Evolutionary conservation across 2,329 filamentous ascomycete genomes (phyloP), one percentile per base, ranked within the genome.

Genomic region (Alternaria viburni): DNA sequence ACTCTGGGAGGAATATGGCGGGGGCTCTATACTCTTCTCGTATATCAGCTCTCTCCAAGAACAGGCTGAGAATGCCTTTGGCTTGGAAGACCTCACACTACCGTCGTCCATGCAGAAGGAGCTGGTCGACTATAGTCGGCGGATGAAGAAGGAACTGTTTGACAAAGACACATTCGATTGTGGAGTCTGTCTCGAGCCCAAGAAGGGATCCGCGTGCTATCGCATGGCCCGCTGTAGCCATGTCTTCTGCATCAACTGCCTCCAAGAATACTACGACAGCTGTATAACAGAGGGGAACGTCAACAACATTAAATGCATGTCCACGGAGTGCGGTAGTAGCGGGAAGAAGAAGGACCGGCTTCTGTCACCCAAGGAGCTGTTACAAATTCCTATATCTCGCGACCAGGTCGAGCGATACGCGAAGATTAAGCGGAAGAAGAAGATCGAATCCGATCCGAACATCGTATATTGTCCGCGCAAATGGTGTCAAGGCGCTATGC

Each of bases 401-500:
- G 88, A 91, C 15, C 86, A 86, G 32, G 93, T 97, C 3, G 90
- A 92, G 74, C 90, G 96, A 59, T 99, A 96, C 77, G 92, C 97
- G 5, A 89, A 89, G 41, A 86, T 98, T 64, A 97, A 96, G 81
- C 92, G 97, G 74, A 98, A 98, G 82, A 92, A 91, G 68, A 91
- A 93, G 77, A 87, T 98, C 3, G 96, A 98, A 79, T 90, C 93
- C 0, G 94, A 98, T 80, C 96, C 94, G 74, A 91, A 90, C 62
- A 97, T 94, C 0, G 87, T 97, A 32, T 98, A 97, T 78, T 99
- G 96, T 74, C 96, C 96, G 0, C 88, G 96, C 9, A 86, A 89
- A 59, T 97, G 94, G 93, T 99, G 96, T 77, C 92, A 96, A 79
- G 94, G 93, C 6, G 92, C 94, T 3, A 94, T 94, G 25, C 88